These are phyloP conservation scores for Curvularia lunata DNA, from an alignment of 2,329 filamentous ascomycete species.

Conservation along the genomic window DNA sequence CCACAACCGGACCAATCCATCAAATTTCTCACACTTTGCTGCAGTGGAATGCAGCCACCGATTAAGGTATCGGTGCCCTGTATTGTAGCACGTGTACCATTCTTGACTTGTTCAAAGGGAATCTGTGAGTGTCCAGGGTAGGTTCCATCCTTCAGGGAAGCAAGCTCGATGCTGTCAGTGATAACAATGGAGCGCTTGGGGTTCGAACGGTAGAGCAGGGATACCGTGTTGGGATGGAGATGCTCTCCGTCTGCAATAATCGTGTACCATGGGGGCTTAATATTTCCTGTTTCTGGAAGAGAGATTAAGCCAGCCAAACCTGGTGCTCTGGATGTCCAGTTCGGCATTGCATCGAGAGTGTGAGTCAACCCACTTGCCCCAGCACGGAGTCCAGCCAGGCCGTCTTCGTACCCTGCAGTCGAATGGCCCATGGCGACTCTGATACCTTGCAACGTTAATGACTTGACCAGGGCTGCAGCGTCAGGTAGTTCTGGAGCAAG, in stretches of 20 bases:
- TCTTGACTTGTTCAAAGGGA: constrained; percentile 57
- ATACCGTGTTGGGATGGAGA: constrained; percentile 58
- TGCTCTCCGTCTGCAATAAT: constrained; percentile 63
- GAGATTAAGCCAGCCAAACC: constrained; percentile 56
- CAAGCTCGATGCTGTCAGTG: constrained; percentile 62
- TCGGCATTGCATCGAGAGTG: constrained; percentile 62
- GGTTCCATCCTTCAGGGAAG: constrained; percentile 58
- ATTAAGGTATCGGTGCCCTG: constrained; percentile 61
- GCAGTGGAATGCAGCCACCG: constrained; percentile 59
- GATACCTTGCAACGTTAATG: constrained; percentile 52
- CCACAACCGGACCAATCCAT: constrained; percentile 56
- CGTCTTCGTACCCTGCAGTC: constrained; percentile 56
- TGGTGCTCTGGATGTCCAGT: constrained; percentile 58
- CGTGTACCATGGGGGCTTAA: constrained; percentile 56
- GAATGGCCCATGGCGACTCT: constrained; percentile 60
- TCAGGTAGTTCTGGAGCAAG: constrained; percentile 60
- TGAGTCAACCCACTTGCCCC: constrained; percentile 62
- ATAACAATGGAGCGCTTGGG: constrained; percentile 59
- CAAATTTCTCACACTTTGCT: constrained; percentile 59
- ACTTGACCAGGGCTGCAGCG: constrained; percentile 51
- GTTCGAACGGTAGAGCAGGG: constrained; percentile 56
- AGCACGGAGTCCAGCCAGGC: constrained; percentile 53
- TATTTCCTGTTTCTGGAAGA: constrained; percentile 28
- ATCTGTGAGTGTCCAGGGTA: constrained; percentile 62
- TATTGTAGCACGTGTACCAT: constrained; percentile 58